These are phyloP conservation scores for Paramecium tetraurelia DNA, from an alignment of 73 alveolate genomes.

Conservation along the genomic window DNA sequence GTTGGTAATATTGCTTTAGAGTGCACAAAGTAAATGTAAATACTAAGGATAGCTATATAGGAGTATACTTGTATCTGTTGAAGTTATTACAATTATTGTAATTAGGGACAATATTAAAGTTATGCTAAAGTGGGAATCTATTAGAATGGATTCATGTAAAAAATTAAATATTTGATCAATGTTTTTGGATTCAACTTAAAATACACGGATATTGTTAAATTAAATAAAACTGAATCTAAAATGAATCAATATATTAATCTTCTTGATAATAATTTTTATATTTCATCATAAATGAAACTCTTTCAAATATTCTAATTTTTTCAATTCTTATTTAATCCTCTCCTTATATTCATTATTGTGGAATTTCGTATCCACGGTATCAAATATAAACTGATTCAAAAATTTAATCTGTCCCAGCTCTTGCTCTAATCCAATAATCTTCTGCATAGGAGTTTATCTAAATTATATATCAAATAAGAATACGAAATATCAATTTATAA, in stretches of 20 bases:
- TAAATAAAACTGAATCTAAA: neutral
- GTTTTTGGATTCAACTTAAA: neutral
- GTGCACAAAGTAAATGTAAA: slow-evolving; percentile 5
- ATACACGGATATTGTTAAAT: neutral
- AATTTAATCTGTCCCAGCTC: neutral
- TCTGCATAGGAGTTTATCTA: neutral
- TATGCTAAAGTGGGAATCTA: neutral
- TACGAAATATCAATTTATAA: neutral
- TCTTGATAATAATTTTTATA: neutral
- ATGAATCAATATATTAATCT: neutral
- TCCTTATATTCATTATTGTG: neutral
- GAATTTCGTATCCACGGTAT: neutral
- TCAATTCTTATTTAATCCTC: neutral
- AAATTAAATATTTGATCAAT: neutral
- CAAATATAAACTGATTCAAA: neutral
- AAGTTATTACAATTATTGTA: neutral
- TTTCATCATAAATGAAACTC: neutral
- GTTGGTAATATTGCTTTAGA: neutral
- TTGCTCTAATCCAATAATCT: neutral
- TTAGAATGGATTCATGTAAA: slow-evolving; percentile 28
- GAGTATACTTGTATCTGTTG: neutral
- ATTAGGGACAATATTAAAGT: slow-evolving; percentile 8
- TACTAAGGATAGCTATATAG: neutral
- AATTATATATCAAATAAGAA: neutral
- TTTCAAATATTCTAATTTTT: neutral